Evolutionary conservation across 2,329 filamentous ascomycete genomes (phyloP), one percentile per base, ranked within the genome.

Genomic region (Orbilia oligospora): DNA sequence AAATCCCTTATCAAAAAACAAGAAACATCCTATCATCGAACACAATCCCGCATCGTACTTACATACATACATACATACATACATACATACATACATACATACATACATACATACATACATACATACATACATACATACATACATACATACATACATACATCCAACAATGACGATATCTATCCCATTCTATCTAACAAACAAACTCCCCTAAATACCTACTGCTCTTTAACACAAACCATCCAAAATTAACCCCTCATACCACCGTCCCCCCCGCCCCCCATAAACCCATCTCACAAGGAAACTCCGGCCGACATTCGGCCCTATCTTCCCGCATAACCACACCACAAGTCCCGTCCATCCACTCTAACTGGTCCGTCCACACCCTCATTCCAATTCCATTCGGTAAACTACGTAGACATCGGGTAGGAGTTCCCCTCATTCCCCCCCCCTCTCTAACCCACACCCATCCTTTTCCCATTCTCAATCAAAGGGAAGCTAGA

Each of bases 281-380:
- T 36, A 12, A 36, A 5, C 12, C 14, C 41, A 1, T 4, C 3
- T 2, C 41, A 18, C 12, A 5, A n/a, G 53, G 53, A 58, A 49
- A 53, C 48, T 44, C 69, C 69, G 48, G 61, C 69, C 69, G 58
- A 72, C 69, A 49, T 61, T 71, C 68, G 55, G 68, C 55, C 38
- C 30, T 20, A 36, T 33, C 41, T 33, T 24, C 20, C 41, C 18
- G 24, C 30, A 14, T 33, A 38, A 58, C 41, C 51, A 56, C 65
- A 22, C 69, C 72, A 76, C 65, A 76, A 53, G 65, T n/a, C 38
- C 22, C 58, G 24, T 76, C 58, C 27, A 55, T n/a, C 48, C 30
- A 16, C 27, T 71, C 66, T 63, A 38, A 76, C 72, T 76, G 72
- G 72, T 53, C 16, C 33, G 6, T n/a, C 18, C 27, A 16, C 16